Evolutionary conservation across 75 land plant species (phyloP).

Genomic region (Cupressus sempervirens): DNA sequence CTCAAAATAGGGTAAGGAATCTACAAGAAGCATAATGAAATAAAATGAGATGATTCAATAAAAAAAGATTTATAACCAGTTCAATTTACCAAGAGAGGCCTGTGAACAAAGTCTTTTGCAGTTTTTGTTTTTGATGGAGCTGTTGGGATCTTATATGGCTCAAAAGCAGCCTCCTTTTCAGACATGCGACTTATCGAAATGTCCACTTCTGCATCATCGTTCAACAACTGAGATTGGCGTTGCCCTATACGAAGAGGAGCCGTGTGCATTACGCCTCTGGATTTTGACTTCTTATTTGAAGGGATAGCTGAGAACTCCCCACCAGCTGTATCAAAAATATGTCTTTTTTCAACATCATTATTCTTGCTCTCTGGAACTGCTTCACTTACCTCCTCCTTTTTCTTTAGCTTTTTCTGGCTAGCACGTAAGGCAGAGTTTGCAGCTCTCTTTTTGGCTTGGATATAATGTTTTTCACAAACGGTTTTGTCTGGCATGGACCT

Average conservation of each 20-base stretch:
- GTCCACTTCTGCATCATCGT: constrained; percentile 31
- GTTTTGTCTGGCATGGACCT: constrained; percentile 83
- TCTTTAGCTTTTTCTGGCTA: constrained; percentile 51
- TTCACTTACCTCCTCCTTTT: constrained; percentile 30
- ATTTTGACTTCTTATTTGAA: constrained; percentile 28
- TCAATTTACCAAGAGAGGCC: constrained; percentile 23
- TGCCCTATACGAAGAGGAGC: constrained; percentile 24
- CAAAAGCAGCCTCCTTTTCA: constrained; percentile 11
- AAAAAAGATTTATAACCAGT: neutral
- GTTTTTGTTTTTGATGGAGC: constrained; percentile 24
- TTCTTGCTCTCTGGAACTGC: constrained; percentile 36
- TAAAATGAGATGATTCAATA: neutral
- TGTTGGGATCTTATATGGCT: constrained; percentile 9
- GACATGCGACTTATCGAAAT: constrained; percentile 19
- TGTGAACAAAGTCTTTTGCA: constrained; percentile 18
- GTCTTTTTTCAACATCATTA: constrained; percentile 37
- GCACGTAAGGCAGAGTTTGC: constrained; percentile 69
- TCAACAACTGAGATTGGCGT: constrained; percentile 12
- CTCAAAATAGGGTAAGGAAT: neutral
- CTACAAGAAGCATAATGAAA: neutral
- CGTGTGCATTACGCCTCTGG: constrained; percentile 19
- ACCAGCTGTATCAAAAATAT: constrained; percentile 8
- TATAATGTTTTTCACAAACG: constrained; percentile 82
- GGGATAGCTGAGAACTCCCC: constrained; percentile 20
- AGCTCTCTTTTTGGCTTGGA: constrained; percentile 78